Base-by-base conservation (phyloP, 1,284 basidiomycete genomes). In the Ustilago shanxiensis region DNA sequence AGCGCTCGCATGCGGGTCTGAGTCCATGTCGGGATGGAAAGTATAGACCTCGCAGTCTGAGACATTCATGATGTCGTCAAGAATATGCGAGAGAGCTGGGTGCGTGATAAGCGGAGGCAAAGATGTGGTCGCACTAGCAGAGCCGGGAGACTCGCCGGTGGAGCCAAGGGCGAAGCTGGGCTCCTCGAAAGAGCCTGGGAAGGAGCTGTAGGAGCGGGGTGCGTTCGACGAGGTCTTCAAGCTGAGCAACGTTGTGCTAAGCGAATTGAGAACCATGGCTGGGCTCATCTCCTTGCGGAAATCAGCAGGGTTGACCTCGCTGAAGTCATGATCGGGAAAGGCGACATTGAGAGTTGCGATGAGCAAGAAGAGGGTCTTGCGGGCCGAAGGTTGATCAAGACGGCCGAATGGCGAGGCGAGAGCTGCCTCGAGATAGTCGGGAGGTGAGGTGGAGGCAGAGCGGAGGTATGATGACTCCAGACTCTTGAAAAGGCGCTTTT, bases 261-360 rank as follows among this genome's bases (percentile, higher is more conserved):
- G 69, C 50, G 81, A 83, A 58, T 83, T 83, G 58, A 86, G 73
- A 33, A 86, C 84, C 64, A 77, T 72, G 35, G 79, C 79, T 0
- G 83, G 72, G 64, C 79, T 83, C 55, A 68, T 75, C 90, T 92
- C 87, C 58, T 90, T 92, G 86, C 82, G 77, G 60, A 99, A 99
- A 81, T 97, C 93, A 33, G 92, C 92, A 0, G 95, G 93, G 37
- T 93, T 91, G 60, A 98, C 93, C 83, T 94, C 92, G 24, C 93
- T 94, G 88, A 99, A 99, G 85, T 98, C 95, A 87, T 98, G 91
- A 89, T 98, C 96, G 0, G 95, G 95, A 86, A 97, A 99, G 3
- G 96, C 95, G 80, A 94, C 91, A 88, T 99, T 99, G 83, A 99
- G 92, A 3, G 95, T 95, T 16, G 95, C 93, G 81, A 99, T 98